phyloP scores from a whole-genome alignment of 192 early-diverging fungal species.

The Geranomyces michiganensis region DNA sequence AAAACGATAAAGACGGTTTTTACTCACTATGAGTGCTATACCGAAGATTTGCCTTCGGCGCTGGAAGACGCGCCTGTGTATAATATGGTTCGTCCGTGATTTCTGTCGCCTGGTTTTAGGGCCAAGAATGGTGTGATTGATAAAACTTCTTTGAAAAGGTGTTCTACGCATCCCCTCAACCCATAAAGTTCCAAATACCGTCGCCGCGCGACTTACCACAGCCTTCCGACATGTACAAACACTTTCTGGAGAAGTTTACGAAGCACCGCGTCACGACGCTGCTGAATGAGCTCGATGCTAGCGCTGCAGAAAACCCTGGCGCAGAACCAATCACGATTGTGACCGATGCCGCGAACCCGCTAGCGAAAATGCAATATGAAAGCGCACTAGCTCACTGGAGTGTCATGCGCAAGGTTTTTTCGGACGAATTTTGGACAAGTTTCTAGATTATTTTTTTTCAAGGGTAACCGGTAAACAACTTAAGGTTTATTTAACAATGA shows the following conservation, averaged over 20 bases:
- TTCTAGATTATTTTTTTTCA: not conserved
- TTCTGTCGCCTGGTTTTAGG: not conserved
- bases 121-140: conserved; percentile 17
- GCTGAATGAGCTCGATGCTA: conserved; percentile 3
- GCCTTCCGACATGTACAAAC: conserved; percentile 49
- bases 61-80: conserved; percentile 41
- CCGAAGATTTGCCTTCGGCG: conserved; percentile 53
- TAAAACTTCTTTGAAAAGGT: conserved; percentile 33
- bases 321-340: conserved; percentile 51
- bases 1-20: conserved; percentile 71
- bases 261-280: conserved; percentile 1
- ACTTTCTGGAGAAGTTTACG: conserved; percentile 49
- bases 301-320: conserved; percentile 28
- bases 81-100: conserved; percentile 55
- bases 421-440: conserved; percentile 67
- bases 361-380: conserved; percentile 58
- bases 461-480: no score
- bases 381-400: conserved; percentile 73
- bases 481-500: no score
- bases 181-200: conserved; percentile 50
- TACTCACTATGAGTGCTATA: conserved; percentile 66
- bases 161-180: conserved; percentile 62
- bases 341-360: conserved; percentile 66
- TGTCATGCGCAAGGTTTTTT: conserved; percentile 70
- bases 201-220: conserved; percentile 37